phyloP scores from a whole-genome alignment of 2,329 filamentous ascomycete genomes.

The Colletotrichum paranaense region DNA sequence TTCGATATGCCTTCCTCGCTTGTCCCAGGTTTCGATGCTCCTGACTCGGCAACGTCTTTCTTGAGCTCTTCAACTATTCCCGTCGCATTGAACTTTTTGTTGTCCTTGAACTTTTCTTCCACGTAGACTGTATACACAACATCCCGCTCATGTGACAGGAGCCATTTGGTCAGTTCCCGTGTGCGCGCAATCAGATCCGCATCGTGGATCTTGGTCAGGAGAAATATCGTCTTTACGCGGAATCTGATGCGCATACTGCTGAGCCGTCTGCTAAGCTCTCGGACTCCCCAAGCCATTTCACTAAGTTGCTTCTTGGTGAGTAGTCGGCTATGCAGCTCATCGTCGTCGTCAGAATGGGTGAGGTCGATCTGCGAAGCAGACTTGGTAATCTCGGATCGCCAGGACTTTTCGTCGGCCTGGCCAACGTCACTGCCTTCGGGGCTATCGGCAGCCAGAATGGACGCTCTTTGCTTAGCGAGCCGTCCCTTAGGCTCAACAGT shows the following conservation, averaged over 20 bases:
- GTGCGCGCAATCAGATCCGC: slow-evolving; percentile 81
- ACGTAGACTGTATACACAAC: slow-evolving; percentile 83
- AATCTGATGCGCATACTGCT: slow-evolving; percentile 86
- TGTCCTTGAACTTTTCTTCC: slow-evolving; percentile 78
- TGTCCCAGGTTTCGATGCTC: slow-evolving; percentile 46
- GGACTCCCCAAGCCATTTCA: slow-evolving; percentile 96
- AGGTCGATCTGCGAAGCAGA: slow-evolving; percentile 55
- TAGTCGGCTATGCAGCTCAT: slow-evolving; percentile 70
- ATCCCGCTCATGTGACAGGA: slow-evolving; percentile 77
- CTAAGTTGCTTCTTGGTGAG: slow-evolving; percentile 94
- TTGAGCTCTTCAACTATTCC: slow-evolving; percentile 74
- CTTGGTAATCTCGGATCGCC: slow-evolving; percentile 61
- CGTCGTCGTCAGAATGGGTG: slow-evolving; percentile 42
- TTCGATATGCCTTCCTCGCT: slow-evolving; percentile 51
- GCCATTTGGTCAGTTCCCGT: slow-evolving; percentile 81
- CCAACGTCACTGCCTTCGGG: slow-evolving; percentile 57
- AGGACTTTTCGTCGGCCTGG: slow-evolving; percentile 67
- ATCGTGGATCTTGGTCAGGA: slow-evolving; percentile 94
- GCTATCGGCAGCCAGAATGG: slow-evolving; percentile 64
- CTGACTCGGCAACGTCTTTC: slow-evolving; percentile 52
- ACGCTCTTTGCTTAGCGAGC: slow-evolving; percentile 72
- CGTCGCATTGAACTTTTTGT: slow-evolving; percentile 78
- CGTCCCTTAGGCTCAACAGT: slow-evolving; percentile 52
- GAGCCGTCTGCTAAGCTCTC: slow-evolving; percentile 87
- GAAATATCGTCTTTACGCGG: slow-evolving; percentile 83